Base-by-base conservation (phyloP, 805 yeast species). In the Clavispora santaluciae region DNA sequence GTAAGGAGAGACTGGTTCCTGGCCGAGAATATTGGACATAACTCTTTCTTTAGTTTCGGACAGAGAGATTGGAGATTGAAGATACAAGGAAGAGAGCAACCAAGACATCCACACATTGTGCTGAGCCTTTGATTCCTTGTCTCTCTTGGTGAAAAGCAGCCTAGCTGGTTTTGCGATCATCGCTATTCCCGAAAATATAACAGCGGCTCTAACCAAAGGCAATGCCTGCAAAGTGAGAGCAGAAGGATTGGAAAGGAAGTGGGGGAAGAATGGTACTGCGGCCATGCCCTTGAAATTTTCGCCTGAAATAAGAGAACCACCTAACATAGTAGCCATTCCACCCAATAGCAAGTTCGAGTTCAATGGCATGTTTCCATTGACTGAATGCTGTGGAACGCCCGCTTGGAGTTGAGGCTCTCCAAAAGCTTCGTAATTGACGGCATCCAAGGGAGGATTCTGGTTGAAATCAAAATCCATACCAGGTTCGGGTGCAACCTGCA, bases 321-420 rank as follows among this genome's bases (percentile, higher is more conserved):
- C 86, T 63, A 79, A 70, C 52, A 81, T 70, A 39, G 80, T 69
- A 18, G 84, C 81, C 67, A 81, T 66, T 16, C 86, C 83, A 12
- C 86, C 87, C 45, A 82, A 54, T 33, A 82, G 56, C 21, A 76
- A 53, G 55, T 78, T 80, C 45, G 44, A 24, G 21, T 39, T 35
- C 30, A 22, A 28, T 23, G 26, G 13, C n/a, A 8, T 11, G 36
- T 29, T 9, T 7, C 30, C 35, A 10, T 18, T 33, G 12, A 11
- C 7, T 2, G 13, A 22, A 6, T 21, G 7, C 7, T 10, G n/a
- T 12, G 21, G 22, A 16, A 30, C 26, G 10, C 18, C 20, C 5
- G 20, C 15, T 22, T 22, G 28, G 9, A 15, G 3, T 5, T 28
- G 41, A 6, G 33, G 22, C 24, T 20, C 22, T 2, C 25, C 13